These are phyloP conservation scores for Panicum hallii DNA, from an alignment of 202 grass and related monocot species.

Conservation along the genomic window DNA sequence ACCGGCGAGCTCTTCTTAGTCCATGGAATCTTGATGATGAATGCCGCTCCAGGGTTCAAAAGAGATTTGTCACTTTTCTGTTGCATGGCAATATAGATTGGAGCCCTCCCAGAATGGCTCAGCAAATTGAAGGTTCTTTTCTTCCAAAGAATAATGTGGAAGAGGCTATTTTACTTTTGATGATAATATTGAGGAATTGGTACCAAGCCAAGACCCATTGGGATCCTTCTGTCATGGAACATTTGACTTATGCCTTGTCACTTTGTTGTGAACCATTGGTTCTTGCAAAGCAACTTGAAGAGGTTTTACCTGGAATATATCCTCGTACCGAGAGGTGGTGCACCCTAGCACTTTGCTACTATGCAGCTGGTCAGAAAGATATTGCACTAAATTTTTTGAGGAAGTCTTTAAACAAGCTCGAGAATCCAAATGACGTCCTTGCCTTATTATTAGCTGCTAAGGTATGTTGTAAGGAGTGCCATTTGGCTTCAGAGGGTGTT, in stretches of 20 bases:
- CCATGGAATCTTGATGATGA: constrained; percentile 92
- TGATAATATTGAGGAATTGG: constrained; percentile 71
- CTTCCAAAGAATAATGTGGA: constrained; percentile 81
- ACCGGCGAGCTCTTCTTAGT: constrained; percentile 73
- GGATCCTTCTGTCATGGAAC: constrained; percentile 88
- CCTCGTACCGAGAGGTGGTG: constrained; percentile 76
- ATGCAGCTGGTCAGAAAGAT: constrained; percentile 57
- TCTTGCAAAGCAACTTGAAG: constrained; percentile 70
- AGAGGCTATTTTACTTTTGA: constrained; percentile 84
- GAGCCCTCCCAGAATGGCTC: constrained; percentile 57
- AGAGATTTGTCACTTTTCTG: constrained; percentile 77
- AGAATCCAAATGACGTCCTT: constrained; percentile 77
- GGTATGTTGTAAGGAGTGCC: constrained; percentile 69
- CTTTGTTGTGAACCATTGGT: constrained; percentile 63
- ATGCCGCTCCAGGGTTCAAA: constrained; percentile 76
- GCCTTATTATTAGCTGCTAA: constrained; percentile 73
- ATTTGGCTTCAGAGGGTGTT: constrained; percentile 68
- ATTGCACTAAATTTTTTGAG: constrained; percentile 75
- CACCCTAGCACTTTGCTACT: constrained; percentile 80
- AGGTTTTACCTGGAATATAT: constrained; percentile 83
- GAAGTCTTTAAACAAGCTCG: constrained; percentile 78
- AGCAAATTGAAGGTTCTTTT: constrained; percentile 73
- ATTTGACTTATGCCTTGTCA: constrained; percentile 72
- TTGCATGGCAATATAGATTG: constrained; percentile 67
- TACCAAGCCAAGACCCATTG: constrained; percentile 81